These are phyloP conservation scores for Hypholoma sublateritium DNA, from an alignment of 768 basidiomycete genomes.

Conservation along the genomic window DNA sequence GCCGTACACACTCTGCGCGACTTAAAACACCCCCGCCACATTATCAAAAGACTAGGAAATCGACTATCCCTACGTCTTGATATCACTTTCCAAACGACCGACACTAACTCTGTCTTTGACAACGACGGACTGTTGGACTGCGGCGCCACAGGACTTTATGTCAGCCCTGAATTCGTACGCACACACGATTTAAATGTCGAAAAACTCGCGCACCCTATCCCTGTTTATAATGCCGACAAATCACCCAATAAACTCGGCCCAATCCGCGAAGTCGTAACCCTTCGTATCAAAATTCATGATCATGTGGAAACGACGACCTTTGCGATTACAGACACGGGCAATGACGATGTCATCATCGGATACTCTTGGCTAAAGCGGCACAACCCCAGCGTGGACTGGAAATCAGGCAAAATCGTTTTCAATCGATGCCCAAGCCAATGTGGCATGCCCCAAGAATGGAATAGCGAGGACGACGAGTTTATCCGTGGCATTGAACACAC, in stretches of 20 bases:
- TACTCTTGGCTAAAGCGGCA: conserved; percentile 14
- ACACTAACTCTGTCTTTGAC: not conserved
- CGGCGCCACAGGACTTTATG: not conserved
- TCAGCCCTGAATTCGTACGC: too few relatives aligned
- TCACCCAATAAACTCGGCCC: conserved; percentile 15
- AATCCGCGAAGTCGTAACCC: conserved; percentile 18
- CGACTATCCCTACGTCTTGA: not conserved
- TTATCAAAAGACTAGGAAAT: not conserved
- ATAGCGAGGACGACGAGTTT: too few relatives aligned
- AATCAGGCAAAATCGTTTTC: conserved; percentile 9
- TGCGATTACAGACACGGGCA: conserved; percentile 22
- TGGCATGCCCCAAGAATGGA: too few relatives aligned
- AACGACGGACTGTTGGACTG: conserved; percentile 6
- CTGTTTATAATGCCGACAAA: conserved; percentile 20
- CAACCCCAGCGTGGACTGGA: conserved; percentile 21
- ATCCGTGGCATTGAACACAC: not conserved
- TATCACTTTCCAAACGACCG: not conserved
- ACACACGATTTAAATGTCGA: too few relatives aligned
- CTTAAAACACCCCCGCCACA: not conserved
- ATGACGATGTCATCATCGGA: conserved; percentile 7
- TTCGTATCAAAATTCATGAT: conserved; percentile 16
- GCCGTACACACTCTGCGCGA: not conserved
- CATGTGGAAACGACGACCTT: conserved; percentile 19
- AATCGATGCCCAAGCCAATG: conserved; percentile 1
- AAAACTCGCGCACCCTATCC: too few relatives aligned